These are phyloP conservation scores for Apiospora hydei DNA, from an alignment of 2,329 filamentous ascomycete species.

Conservation along the genomic window DNA sequence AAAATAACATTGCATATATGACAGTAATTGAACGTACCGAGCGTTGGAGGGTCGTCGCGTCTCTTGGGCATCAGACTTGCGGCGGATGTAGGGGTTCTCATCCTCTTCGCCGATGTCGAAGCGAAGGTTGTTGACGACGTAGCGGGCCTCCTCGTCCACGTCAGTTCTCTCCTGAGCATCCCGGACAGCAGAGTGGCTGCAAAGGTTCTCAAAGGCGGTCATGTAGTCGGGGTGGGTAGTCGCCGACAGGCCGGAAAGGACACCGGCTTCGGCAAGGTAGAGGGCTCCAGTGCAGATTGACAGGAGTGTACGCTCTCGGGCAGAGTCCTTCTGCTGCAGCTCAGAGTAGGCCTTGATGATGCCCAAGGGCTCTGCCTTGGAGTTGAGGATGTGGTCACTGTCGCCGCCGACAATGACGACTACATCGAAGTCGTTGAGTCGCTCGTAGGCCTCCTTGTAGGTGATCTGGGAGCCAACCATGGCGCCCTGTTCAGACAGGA, in stretches of 20 bases:
- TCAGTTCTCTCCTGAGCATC: slow-evolving; percentile 80
- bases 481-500: slow-evolving; percentile 68
- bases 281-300: slow-evolving; percentile 82
- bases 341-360: slow-evolving; percentile 81
- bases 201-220: slow-evolving; percentile 82
- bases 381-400: slow-evolving; percentile 68
- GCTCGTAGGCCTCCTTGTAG: slow-evolving; percentile 79
- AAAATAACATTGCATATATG: not conserved
- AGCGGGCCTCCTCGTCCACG: slow-evolving; percentile 80
- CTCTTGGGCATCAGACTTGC: slow-evolving; percentile 74
- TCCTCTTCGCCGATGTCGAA: slow-evolving; percentile 85
- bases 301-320: slow-evolving; percentile 81
- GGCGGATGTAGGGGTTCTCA: slow-evolving; percentile 83
- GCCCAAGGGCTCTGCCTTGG: slow-evolving; percentile 71
- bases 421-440: slow-evolving; percentile 78
- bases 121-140: slow-evolving; percentile 90
- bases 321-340: slow-evolving; percentile 79
- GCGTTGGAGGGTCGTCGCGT: slow-evolving; percentile 67
- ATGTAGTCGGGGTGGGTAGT: slow-evolving; percentile 85
- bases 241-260: slow-evolving; percentile 79
- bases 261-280: slow-evolving; percentile 77
- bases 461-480: slow-evolving; percentile 77
- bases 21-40: slow-evolving; percentile 52
- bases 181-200: slow-evolving; percentile 74
- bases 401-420: slow-evolving; percentile 80